These are phyloP conservation scores for Didymella arachidicola DNA, from an alignment of 2,329 filamentous ascomycete genomes.

Conservation along the genomic window DNA sequence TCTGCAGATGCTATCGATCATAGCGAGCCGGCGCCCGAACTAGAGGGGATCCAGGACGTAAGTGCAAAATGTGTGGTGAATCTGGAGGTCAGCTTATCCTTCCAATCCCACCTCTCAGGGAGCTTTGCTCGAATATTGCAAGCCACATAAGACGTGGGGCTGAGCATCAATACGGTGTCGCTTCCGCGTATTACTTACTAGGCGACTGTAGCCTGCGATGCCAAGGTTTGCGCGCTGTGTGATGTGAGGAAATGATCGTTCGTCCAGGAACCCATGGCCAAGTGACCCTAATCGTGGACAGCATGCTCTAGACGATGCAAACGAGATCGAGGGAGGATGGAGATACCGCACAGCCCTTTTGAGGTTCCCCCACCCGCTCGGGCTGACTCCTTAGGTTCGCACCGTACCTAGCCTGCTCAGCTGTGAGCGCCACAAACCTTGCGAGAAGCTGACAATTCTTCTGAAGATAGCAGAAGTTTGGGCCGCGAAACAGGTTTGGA, in stretches of 20 bases:
- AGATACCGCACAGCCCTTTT: background rate
- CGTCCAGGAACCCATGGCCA: background rate
- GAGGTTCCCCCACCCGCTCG: constrained; percentile 4
- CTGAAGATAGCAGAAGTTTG: background rate
- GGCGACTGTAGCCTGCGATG: background rate
- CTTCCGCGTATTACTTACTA: background rate
- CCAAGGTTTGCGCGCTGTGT: background rate
- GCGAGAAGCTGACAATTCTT: constrained; percentile 10
- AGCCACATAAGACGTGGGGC: constrained; percentile 5
- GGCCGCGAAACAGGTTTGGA: background rate
- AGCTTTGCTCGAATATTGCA: background rate
- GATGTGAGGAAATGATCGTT: background rate
- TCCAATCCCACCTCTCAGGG: background rate
- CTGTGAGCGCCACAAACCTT: constrained; percentile 14
- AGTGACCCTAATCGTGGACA: background rate
- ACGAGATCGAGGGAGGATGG: background rate
- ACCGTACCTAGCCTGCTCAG: constrained; percentile 16
- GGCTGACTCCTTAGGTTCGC: constrained; percentile 18
- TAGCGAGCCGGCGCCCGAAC: background rate
- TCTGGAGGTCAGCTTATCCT: background rate
- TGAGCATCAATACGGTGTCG: background rate
- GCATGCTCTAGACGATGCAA: background rate
- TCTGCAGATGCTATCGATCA: background rate
- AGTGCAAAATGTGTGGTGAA: background rate
- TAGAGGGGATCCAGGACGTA: background rate